Conservation (phyloP, 352 stramenopile genomes). For the Pythium phragmiticola region DNA sequence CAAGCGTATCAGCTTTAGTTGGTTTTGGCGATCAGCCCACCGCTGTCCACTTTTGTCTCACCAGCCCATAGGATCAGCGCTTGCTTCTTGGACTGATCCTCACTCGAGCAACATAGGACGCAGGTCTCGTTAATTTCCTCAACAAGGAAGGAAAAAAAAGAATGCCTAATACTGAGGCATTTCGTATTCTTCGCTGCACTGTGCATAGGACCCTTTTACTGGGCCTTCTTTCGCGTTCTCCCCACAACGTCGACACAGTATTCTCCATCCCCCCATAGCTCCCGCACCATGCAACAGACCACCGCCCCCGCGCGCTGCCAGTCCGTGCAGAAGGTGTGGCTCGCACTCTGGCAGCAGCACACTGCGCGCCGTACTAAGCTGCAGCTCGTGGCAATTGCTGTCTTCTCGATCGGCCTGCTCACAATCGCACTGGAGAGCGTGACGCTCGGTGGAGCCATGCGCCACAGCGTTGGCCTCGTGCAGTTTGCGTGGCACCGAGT, state of each 20-base stretch:
- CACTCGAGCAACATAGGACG: no score
- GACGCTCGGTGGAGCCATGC: conserved; percentile 3
- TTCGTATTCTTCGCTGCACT: no score
- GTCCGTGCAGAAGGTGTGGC: not conserved
- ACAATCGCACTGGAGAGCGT: conserved; percentile 1
- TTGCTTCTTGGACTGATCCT: no score
- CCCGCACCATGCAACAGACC: not conserved
- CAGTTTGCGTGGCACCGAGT: conserved; percentile 2
- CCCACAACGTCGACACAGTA: not conserved
- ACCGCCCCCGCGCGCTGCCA: not conserved
- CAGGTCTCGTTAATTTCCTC: no score
- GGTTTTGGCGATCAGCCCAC: not conserved
- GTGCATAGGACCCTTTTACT: no score
- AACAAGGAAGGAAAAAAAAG: no score
- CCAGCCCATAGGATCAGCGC: not conserved
- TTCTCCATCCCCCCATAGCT: not conserved
- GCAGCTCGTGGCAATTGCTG: not conserved
- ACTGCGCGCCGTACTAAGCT: not conserved
- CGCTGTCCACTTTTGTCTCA: conserved; percentile 3
- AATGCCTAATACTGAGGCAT: no score
- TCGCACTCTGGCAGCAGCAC: not conserved
- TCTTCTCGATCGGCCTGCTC: conserved; percentile 2
- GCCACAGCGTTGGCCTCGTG: conserved; percentile 8
- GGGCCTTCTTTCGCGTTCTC: no score
- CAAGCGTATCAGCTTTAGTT: no score